These are phyloP conservation scores for Schoenoplectus triqueter DNA, from an alignment of 202 grass and related monocot genomes.

Conservation along the genomic window DNA sequence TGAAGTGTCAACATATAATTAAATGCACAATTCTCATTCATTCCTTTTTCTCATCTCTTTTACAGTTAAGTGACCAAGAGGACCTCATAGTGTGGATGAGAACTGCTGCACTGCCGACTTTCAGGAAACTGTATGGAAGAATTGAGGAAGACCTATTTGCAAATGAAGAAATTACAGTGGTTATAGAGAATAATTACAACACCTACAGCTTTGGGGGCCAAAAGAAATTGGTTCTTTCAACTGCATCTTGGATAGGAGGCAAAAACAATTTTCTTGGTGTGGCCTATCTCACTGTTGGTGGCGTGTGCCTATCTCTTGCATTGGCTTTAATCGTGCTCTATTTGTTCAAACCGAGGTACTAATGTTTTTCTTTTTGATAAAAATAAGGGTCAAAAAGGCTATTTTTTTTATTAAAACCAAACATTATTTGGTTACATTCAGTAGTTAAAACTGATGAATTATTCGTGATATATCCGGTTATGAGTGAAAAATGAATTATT, in stretches of 20 bases:
- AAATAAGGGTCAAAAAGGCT: too few relatives aligned
- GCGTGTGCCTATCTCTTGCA: conserved; percentile 67
- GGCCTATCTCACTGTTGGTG: conserved; percentile 71
- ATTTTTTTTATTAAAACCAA: too few relatives aligned
- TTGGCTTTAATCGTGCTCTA: conserved; percentile 64
- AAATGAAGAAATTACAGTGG: conserved; percentile 67
- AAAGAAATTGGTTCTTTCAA: conserved; percentile 83
- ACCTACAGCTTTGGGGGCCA: conserved; percentile 86
- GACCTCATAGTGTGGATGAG: conserved; percentile 98
- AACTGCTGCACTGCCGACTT: conserved; percentile 76
- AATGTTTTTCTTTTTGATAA: not conserved
- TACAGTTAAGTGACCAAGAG: conserved; percentile 89
- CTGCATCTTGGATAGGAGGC: conserved; percentile 86
- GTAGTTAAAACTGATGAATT: too few relatives aligned
- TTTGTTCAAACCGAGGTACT: conserved; percentile 74
- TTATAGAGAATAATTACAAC: conserved; percentile 94
- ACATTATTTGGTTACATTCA: too few relatives aligned
- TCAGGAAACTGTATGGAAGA: conserved; percentile 87
- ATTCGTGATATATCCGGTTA: too few relatives aligned
- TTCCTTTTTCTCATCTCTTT: conserved; percentile 22
- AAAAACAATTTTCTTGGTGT: conserved; percentile 81
- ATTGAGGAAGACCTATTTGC: conserved; percentile 70
- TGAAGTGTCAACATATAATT: not conserved
- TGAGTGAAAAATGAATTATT: too few relatives aligned
- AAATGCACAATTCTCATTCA: not conserved